A percentile compares a stretch with the other conserved stretches of the same genome.
These are phyloP conservation scores for Nyctanthes arbortristis DNA, from an alignment of 257 asterid species.

Conservation along the genomic window DNA sequence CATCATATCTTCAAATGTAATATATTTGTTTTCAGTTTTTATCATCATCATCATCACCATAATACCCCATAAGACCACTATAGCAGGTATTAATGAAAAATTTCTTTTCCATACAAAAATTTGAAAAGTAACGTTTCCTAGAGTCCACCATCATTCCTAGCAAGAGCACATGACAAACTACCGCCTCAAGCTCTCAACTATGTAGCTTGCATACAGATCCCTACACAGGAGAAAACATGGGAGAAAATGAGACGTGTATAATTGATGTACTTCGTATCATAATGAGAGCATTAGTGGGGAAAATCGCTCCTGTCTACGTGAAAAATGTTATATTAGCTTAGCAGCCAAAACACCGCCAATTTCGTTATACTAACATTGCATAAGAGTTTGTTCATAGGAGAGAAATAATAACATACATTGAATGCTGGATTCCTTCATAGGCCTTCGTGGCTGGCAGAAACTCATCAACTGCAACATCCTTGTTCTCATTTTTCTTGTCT, in stretches of 20 bases:
- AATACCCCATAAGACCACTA: slow-evolving; percentile 1
- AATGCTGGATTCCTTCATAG: slow-evolving; percentile 72
- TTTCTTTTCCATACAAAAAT: slow-evolving; percentile 19
- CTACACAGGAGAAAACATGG: slow-evolving; percentile 34
- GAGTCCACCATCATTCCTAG: slow-evolving; percentile 15
- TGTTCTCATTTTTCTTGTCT: slow-evolving; percentile 97
- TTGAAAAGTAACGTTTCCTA: neutral
- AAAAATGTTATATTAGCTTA: neutral
- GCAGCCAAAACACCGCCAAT: neutral
- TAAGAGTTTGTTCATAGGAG: neutral
- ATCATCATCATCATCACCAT: slow-evolving; percentile 44
- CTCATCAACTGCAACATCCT: slow-evolving; percentile 83
- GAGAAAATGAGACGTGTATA: neutral
- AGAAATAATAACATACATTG: slow-evolving; percentile 62
- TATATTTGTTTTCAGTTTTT: slow-evolving; percentile 13
- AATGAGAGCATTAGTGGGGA: too few relatives aligned
- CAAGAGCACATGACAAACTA: slow-evolving; percentile 33
- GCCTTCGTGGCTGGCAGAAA: slow-evolving; percentile 79
- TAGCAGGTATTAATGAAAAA: neutral
- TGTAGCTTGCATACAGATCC: slow-evolving; percentile 79
- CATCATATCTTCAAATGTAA: slow-evolving; percentile 3
- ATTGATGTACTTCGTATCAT: too few relatives aligned
- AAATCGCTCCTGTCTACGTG: too few relatives aligned
- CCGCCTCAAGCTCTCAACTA: slow-evolving; percentile 81
- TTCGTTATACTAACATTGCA: neutral